Percentiles rank a stretch among this genome's conserved stretches.
phyloP scores from a whole-genome alignment of 495 filamentous ascomycete species.

The Xylaria curta region DNA sequence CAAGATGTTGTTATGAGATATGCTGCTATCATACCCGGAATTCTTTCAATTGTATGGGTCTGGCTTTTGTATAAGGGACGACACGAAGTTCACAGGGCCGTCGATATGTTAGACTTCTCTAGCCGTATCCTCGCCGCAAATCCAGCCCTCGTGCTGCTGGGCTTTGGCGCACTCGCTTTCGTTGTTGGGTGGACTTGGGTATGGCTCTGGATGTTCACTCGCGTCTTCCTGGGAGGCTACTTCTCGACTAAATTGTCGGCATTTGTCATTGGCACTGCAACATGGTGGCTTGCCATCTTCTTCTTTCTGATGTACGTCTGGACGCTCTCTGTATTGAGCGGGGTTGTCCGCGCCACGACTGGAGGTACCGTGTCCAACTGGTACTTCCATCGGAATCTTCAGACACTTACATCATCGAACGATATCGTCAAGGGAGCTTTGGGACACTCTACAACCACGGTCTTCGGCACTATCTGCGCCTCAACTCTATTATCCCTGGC shows the following conservation, averaged over 20 bases:
- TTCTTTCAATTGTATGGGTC: constrained; percentile 78
- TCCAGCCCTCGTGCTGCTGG: constrained; percentile 80
- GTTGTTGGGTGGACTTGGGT: constrained; percentile 91
- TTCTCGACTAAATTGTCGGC: constrained; percentile 61
- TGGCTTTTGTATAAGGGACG: constrained; percentile 81
- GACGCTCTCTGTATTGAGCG: constrained; percentile 84
- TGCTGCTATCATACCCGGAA: constrained; percentile 75
- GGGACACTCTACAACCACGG: constrained; percentile 76
- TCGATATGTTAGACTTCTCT: constrained; percentile 88
- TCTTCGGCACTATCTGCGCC: constrained; percentile 92
- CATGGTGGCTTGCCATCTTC: constrained; percentile 88
- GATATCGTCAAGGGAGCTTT: constrained; percentile 84
- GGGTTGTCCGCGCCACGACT: constrained; percentile 87
- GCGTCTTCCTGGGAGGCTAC: constrained; percentile 88
- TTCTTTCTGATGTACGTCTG: constrained; percentile 95
- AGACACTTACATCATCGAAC: constrained; percentile 74
- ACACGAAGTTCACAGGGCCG: constrained; percentile 76
- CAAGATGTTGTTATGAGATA: constrained; percentile 93
- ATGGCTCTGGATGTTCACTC: constrained; percentile 96
- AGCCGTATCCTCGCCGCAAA: constrained; percentile 86
- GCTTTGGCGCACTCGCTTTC: constrained; percentile 74
- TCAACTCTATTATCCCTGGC: constrained; percentile 80
- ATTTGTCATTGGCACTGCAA: constrained; percentile 83
- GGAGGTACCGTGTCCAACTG: constrained; percentile 96
- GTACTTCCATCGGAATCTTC: constrained; percentile 94